A percentile compares a stretch with the other conserved stretches of the same genome.
Evolutionary conservation across 108 stramenopile species (phyloP).

Genomic region (Conticribra guillardii): DNA sequence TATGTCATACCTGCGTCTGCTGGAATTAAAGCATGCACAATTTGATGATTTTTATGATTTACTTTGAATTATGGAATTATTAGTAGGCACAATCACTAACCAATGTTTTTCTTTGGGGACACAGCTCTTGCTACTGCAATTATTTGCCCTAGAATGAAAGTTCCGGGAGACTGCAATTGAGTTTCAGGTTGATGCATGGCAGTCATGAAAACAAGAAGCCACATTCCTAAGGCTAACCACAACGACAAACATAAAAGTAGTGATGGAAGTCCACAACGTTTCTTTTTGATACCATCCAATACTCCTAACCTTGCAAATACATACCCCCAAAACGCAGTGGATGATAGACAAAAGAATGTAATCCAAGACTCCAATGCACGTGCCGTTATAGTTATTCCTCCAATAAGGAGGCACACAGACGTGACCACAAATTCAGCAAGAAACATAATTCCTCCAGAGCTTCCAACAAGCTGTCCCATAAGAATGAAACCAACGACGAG

Average conservation of each 20-base stretch:
- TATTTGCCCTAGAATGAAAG: no score
- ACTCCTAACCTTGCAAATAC: constrained; percentile 64
- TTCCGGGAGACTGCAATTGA: no score
- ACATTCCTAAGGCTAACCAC: constrained; percentile 22
- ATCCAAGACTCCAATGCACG: constrained; percentile 69
- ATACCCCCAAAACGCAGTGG: constrained; percentile 69
- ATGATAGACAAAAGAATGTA: constrained; percentile 61
- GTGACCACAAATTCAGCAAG: constrained; percentile 76
- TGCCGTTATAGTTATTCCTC: constrained; percentile 71
- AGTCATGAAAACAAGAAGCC: constrained; percentile 24
- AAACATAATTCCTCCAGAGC: constrained; percentile 73
- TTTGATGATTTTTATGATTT: no score
- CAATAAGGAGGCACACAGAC: constrained; percentile 62
- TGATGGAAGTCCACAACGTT: constrained; percentile 55
- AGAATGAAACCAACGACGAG: constrained; percentile 54
- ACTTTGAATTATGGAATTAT: no score
- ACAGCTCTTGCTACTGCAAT: no score
- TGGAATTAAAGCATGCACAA: no score
- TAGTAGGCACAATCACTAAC: no score
- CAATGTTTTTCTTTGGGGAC: no score
- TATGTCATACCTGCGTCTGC: no score
- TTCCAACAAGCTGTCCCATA: constrained; percentile 72
- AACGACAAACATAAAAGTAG: constrained; percentile 55
- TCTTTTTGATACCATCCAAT: constrained; percentile 58
- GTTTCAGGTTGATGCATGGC: no score